These are phyloP conservation scores for Fusarium paranaense DNA, from an alignment of 2,329 filamentous ascomycete genomes.

Conservation along the genomic window DNA sequence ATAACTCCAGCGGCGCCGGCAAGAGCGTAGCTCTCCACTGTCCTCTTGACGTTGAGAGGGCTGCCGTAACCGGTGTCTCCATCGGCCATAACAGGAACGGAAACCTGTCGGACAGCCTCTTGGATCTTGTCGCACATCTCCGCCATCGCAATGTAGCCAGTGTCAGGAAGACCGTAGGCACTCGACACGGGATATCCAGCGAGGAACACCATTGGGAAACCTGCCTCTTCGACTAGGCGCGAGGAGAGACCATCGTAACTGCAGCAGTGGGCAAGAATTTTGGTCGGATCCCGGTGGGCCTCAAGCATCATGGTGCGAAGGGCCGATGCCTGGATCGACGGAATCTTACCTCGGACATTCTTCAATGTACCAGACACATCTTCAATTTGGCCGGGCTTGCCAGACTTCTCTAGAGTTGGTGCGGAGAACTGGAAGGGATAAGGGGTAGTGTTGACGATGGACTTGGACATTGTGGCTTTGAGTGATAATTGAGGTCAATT, in stretches of 20 bases:
- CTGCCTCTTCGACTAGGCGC: slow-evolving; percentile 57
- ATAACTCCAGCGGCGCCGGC: slow-evolving; percentile 54
- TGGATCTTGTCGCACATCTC: slow-evolving; percentile 61
- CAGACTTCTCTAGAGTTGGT: slow-evolving; percentile 17
- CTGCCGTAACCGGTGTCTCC: slow-evolving; percentile 62
- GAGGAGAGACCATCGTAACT: slow-evolving; percentile 58
- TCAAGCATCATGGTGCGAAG: slow-evolving; percentile 56
- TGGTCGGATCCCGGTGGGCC: slow-evolving; percentile 52
- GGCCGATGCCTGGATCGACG: slow-evolving; percentile 52
- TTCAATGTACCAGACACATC: slow-evolving; percentile 14
- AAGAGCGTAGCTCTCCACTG: slow-evolving; percentile 54
- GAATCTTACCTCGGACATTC: slow-evolving; percentile 43
- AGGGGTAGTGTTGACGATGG: slow-evolving; percentile 46
- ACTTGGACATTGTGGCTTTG: slow-evolving; percentile 27
- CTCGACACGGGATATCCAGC: slow-evolving; percentile 56
- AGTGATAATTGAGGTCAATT: not conserved
- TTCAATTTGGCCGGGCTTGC: slow-evolving; percentile 20
- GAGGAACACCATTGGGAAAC: slow-evolving; percentile 59
- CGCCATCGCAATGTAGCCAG: slow-evolving; percentile 61
- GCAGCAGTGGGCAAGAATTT: slow-evolving; percentile 58
- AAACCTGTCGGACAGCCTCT: slow-evolving; percentile 53
- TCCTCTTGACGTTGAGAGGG: slow-evolving; percentile 58
- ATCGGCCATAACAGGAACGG: slow-evolving; percentile 58
- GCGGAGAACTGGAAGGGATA: slow-evolving; percentile 49
- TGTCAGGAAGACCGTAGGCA: slow-evolving; percentile 57